Evolutionary conservation across 345 rosid species (phyloP).

Genomic region (Kandelia obovata): DNA sequence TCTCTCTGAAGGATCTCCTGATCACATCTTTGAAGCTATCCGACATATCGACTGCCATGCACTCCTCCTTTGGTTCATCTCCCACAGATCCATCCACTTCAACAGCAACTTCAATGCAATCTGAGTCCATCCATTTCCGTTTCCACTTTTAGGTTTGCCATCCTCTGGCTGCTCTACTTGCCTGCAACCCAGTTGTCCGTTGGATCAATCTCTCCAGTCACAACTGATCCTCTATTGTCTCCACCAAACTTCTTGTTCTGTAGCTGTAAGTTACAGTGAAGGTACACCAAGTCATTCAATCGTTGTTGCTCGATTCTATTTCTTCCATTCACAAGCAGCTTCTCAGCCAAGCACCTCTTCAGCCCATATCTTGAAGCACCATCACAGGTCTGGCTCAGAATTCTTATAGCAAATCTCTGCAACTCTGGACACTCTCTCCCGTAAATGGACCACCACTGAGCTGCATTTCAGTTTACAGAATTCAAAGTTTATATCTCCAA

Average conservation of each 20-base stretch:
- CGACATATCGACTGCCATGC: neutral
- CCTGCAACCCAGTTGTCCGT: conserved; percentile 6
- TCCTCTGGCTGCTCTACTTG: neutral
- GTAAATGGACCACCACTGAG: conserved; percentile 50
- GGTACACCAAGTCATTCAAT: conserved; percentile 29
- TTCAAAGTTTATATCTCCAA: neutral
- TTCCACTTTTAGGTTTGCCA: neutral
- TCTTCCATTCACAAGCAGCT: conserved; percentile 26
- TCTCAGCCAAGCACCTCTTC: conserved; percentile 45
- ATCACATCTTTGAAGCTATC: neutral
- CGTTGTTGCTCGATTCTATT: conserved; percentile 23
- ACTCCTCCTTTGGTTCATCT: neutral
- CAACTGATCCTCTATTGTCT: conserved; percentile 15
- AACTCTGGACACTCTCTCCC: conserved; percentile 48
- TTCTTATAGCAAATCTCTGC: conserved; percentile 44
- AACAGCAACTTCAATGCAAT: neutral
- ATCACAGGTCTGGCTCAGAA: conserved; percentile 55
- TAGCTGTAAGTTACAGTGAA: conserved; percentile 51
- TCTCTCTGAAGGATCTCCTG: no score
- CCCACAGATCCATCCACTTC: neutral
- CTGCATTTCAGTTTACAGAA: conserved; percentile 25
- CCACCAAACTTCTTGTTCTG: conserved; percentile 19
- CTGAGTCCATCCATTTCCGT: conserved; percentile 1
- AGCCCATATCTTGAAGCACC: conserved; percentile 49
- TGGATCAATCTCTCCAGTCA: neutral